A percentile compares a stretch with the other conserved stretches of the same genome.
Conservation (phyloP, 2,329 filamentous ascomycete species). For the Sporothrix protearum region DNA sequence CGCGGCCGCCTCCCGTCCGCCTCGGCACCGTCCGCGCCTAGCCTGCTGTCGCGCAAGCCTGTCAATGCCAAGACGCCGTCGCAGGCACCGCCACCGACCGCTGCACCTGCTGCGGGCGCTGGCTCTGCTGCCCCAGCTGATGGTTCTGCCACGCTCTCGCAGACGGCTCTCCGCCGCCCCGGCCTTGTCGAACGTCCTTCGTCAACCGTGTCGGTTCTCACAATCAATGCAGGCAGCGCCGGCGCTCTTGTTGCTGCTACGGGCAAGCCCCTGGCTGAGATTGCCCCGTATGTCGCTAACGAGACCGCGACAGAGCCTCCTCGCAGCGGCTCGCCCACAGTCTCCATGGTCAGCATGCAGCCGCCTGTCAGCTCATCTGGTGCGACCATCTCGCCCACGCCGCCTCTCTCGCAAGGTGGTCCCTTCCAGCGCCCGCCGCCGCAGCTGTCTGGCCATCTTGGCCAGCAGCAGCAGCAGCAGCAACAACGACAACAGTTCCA, state of each 20-base stretch:
- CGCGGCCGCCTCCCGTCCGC: conserved; percentile 23
- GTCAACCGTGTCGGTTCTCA: conserved; percentile 21
- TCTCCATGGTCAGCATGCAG: conserved; percentile 15
- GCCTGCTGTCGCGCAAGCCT: conserved; percentile 22
- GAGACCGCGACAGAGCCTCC: background rate
- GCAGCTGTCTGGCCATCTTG: no score
- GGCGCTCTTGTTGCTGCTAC: background rate
- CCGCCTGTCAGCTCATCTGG: conserved; percentile 14
- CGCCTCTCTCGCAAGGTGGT: conserved; percentile 11
- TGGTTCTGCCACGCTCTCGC: background rate
- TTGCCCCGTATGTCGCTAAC: background rate
- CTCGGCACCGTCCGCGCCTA: background rate
- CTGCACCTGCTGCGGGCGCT: background rate
- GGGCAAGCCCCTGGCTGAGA: background rate
- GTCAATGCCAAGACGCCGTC: conserved; percentile 12
- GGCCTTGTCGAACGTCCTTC: conserved; percentile 6
- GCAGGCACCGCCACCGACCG: background rate
- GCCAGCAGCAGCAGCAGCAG: no score
- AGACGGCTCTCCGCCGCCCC: background rate
- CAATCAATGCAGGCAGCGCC: background rate
- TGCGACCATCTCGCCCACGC: conserved; percentile 13
- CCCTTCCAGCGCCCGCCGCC: conserved; percentile 11
- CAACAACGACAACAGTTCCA: conserved; percentile 14
- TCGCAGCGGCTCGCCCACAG: conserved; percentile 13
- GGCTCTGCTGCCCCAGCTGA: background rate